Evolutionary conservation across 768 basidiomycete species (phyloP).

Genomic region (Mycena crocata): DNA sequence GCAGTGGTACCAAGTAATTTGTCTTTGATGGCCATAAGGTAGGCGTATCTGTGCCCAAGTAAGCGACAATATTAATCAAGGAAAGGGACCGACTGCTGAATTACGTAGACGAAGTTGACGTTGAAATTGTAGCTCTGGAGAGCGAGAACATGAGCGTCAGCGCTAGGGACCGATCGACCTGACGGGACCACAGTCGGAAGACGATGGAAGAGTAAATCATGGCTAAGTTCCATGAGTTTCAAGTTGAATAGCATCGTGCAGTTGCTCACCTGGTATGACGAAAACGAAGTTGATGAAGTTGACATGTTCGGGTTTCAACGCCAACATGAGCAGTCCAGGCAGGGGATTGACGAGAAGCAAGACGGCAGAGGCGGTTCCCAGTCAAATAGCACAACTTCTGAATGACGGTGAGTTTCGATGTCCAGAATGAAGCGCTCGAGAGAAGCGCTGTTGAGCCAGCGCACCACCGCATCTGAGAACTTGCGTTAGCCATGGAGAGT

Average conservation of each 20-base stretch:
- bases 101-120: conserved; percentile 41
- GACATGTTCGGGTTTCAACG: conserved; percentile 38
- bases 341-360: conserved; percentile 32
- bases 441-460: neutral
- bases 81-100: conserved; percentile 32
- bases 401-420: neutral
- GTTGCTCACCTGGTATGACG: conserved; percentile 33
- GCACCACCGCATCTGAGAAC: conserved; percentile 22
- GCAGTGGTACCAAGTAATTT: conserved; percentile 42
- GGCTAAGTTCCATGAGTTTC: too few species aligned
- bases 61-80: neutral
- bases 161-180: neutral
- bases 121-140: conserved; percentile 39
- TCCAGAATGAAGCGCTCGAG: neutral
- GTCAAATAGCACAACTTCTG: neutral
- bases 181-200: conserved; percentile 42
- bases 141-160: neutral
- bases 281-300: conserved; percentile 43
- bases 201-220: conserved; percentile 41
- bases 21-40: conserved; percentile 44
- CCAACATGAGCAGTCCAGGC: conserved; percentile 40
- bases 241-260: too few species aligned
- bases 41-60: conserved; percentile 30
- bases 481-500: neutral
- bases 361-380: neutral